phyloP scores from a whole-genome alignment of 768 basidiomycete genomes.

The Amanita pseudoporphyria region DNA sequence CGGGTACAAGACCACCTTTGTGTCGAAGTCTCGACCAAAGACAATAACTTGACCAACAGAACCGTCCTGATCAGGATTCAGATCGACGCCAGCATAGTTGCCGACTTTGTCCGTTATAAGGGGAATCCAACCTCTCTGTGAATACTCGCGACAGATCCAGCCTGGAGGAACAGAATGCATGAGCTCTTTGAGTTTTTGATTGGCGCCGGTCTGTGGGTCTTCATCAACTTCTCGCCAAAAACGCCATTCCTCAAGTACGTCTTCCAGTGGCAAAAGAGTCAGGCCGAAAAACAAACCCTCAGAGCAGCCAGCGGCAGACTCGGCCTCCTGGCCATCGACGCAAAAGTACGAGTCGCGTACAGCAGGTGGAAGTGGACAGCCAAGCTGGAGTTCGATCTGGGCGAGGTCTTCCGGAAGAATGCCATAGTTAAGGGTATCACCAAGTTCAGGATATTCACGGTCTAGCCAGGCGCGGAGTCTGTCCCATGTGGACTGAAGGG shows the following conservation, averaged over 20 bases:
- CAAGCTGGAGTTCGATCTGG: slow-evolving; percentile 76
- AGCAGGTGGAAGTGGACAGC: slow-evolving; percentile 71
- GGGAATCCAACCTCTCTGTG: slow-evolving; percentile 94
- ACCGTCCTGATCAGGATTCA: slow-evolving; percentile 76
- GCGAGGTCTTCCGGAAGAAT: slow-evolving; percentile 73
- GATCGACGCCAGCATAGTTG: slow-evolving; percentile 94
- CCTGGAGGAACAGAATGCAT: slow-evolving; percentile 88
- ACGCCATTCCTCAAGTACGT: slow-evolving; percentile 89
- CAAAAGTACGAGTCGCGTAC: slow-evolving; percentile 87
- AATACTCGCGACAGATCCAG: slow-evolving; percentile 87
- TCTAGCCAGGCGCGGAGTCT: slow-evolving; percentile 76
- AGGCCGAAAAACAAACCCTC: slow-evolving; percentile 96
- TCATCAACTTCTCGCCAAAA: slow-evolving; percentile 95
- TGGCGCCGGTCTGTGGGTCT: slow-evolving; percentile 80
- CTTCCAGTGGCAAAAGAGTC: slow-evolving; percentile 84
- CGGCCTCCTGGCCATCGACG: slow-evolving; percentile 91
- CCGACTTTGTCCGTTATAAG: slow-evolving; percentile 89
- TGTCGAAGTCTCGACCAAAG: slow-evolving; percentile 98
- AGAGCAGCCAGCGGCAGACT: slow-evolving; percentile 77
- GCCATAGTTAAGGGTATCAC: slow-evolving; percentile 92
- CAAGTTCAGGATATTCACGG: slow-evolving; percentile 87
- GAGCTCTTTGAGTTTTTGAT: slow-evolving; percentile 52
- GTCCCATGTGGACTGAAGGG: slow-evolving; percentile 75
- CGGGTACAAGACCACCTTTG: slow-evolving; percentile 89
- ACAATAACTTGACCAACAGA: slow-evolving; percentile 89